Conservation (phyloP, 2,329 filamentous ascomycete species). For the Pseudogymnoascus verrucosus region DNA sequence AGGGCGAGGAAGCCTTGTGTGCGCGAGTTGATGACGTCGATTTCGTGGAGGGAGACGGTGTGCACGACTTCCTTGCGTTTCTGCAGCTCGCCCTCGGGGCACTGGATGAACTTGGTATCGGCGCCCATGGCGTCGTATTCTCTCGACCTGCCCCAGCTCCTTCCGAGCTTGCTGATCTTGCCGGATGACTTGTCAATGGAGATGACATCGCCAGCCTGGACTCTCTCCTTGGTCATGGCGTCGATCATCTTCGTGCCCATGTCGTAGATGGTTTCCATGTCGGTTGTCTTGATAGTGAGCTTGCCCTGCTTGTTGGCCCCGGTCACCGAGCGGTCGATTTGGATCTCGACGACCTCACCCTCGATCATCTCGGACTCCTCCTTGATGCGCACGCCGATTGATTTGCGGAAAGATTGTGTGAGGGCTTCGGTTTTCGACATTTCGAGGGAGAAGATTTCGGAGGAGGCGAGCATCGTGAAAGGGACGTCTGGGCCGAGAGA, state of each 20-base stretch:
- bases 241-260: conserved; percentile 99
- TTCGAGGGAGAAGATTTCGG: conserved; percentile 96
- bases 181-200: conserved; percentile 98
- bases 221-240: conserved; percentile 97
- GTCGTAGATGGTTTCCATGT: conserved; percentile 99
- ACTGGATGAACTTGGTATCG: conserved; percentile 96
- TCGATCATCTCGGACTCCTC: conserved; percentile 99
- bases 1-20: conserved; percentile 97
- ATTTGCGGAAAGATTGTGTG: conserved; percentile 97
- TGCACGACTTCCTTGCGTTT: conserved; percentile 96
- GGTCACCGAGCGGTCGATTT: conserved; percentile 94
- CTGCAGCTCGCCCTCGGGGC: conserved; percentile 93
- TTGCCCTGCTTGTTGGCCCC: conserved; percentile 97
- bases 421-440: conserved; percentile 99
- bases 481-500: conserved; percentile 89
- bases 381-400: conserved; percentile 95
- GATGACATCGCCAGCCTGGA: conserved; percentile 97
- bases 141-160: conserved; percentile 87
- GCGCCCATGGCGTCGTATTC: conserved; percentile 99
- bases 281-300: conserved; percentile 97
- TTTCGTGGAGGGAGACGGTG: conserved; percentile 94
- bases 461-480: conserved; percentile 91
- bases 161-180: conserved; percentile 93
- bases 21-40: conserved; percentile 97
- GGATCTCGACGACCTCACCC: conserved; percentile 96